These are phyloP conservation scores for Erysiphe pulchra DNA, from an alignment of 2,329 filamentous ascomycete species.

Conservation along the genomic window DNA sequence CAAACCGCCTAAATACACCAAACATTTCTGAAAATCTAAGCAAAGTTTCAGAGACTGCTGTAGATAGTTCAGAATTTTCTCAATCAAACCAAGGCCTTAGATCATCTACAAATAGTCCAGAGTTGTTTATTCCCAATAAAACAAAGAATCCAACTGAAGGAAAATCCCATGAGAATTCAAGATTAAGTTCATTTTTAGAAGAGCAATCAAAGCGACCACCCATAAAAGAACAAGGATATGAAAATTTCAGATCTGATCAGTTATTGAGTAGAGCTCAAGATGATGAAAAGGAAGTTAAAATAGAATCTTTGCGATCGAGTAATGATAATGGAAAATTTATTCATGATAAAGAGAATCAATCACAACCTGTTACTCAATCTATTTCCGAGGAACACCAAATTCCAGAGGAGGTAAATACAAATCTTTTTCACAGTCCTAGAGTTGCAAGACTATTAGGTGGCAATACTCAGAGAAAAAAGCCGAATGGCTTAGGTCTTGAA, in stretches of 20 bases:
- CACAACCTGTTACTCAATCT: constrained; percentile 1
- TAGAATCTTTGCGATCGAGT: background rate
- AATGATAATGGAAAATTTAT: no score
- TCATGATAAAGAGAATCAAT: background rate
- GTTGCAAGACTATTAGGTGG: constrained; percentile 28
- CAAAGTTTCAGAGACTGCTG: constrained; percentile 1
- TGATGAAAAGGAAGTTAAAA: background rate
- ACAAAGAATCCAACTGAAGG: background rate
- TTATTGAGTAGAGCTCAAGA: background rate
- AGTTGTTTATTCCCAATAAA: background rate
- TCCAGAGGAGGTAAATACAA: constrained; percentile 30
- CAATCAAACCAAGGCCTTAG: background rate
- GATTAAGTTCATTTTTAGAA: background rate
- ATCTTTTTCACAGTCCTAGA: constrained; percentile 33
- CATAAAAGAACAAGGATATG: background rate
- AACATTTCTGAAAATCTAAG: no score
- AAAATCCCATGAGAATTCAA: background rate
- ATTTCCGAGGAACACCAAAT: constrained; percentile 19
- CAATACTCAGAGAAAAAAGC: constrained; percentile 12
- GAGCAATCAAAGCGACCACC: no score
- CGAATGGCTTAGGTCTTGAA: background rate
- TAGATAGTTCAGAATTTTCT: background rate
- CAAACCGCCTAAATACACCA: constrained; percentile 18
- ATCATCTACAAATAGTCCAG: background rate
- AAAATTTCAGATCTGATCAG: background rate